phyloP scores from a whole-genome alignment of 768 basidiomycete genomes.

The Hebeloma cylindrosporum region DNA sequence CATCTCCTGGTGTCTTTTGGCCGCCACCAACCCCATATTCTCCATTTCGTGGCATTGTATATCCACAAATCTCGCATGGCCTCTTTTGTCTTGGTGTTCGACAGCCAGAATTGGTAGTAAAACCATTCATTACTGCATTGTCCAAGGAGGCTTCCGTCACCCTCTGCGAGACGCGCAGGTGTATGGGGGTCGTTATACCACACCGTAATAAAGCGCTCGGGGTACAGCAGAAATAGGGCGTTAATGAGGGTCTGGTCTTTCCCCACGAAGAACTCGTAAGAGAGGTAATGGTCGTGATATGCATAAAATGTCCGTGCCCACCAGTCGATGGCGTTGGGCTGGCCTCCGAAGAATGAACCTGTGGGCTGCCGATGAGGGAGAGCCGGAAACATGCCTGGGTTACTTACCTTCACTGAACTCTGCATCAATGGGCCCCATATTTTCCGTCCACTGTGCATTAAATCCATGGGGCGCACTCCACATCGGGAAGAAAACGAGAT shows the following conservation, averaged over 20 bases:
- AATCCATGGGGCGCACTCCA: constrained; percentile 33
- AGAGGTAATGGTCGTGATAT: constrained; percentile 52
- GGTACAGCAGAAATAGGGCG: constrained; percentile 36
- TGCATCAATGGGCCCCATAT: constrained; percentile 48
- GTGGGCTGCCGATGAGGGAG: neutral
- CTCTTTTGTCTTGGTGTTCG: constrained; percentile 19
- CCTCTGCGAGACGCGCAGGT: constrained; percentile 20
- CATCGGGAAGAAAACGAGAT: constrained; percentile 50
- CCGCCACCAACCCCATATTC: constrained; percentile 31
- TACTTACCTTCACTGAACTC: constrained; percentile 50
- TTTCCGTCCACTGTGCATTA: constrained; percentile 42
- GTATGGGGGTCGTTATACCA: constrained; percentile 36
- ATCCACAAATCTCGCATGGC: constrained; percentile 26
- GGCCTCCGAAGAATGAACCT: constrained; percentile 61
- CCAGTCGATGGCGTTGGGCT: constrained; percentile 45
- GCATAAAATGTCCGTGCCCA: constrained; percentile 45
- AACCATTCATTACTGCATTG: constrained; percentile 43
- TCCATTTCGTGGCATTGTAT: constrained; percentile 17
- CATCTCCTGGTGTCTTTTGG: constrained; percentile 24
- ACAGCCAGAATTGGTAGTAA: constrained; percentile 53
- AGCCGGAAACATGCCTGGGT: neutral
- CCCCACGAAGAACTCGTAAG: constrained; percentile 45
- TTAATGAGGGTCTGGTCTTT: constrained; percentile 56
- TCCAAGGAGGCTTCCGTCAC: constrained; percentile 31
- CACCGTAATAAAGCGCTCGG: constrained; percentile 43